These are phyloP conservation scores for Talaromyces proteolyticus DNA, from an alignment of 495 filamentous ascomycete species.

Conservation along the genomic window DNA sequence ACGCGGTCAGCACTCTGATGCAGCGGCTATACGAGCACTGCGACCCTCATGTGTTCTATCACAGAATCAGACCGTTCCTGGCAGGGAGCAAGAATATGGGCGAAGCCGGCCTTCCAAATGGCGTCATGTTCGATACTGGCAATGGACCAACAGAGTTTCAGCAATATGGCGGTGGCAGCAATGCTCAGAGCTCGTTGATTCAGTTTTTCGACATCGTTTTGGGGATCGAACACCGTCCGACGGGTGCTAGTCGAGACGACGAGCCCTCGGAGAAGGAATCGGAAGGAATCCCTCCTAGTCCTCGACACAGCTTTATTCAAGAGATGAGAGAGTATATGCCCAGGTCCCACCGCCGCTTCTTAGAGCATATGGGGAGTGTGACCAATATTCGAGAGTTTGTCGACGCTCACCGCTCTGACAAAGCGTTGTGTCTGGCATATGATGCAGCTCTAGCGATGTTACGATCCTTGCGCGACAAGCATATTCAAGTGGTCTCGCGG, in stretches of 20 bases:
- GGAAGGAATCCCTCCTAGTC: conserved; percentile 47
- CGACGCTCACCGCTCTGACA: conserved; percentile 53
- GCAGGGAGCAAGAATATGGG: conserved; percentile 97
- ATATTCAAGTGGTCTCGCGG: conserved; percentile 92
- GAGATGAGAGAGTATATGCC: conserved; percentile 99
- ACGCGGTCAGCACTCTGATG: conserved; percentile 70
- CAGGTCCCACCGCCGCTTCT: conserved; percentile 81
- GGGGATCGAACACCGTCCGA: conserved; percentile 86
- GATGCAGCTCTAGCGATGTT: conserved; percentile 91
- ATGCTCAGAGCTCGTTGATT: conserved; percentile 90
- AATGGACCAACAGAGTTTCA: conserved; percentile 58
- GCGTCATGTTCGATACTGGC: conserved; percentile 81
- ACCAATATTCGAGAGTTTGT: conserved; percentile 90
- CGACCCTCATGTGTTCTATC: conserved; percentile 89
- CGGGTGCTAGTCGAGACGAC: conserved; percentile 56
- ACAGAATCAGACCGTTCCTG: conserved; percentile 87
- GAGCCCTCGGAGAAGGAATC: conserved; percentile 21
- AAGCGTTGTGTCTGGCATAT: conserved; percentile 68
- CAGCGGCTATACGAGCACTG: conserved; percentile 88
- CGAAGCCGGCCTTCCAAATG: conserved; percentile 81
- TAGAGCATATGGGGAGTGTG: conserved; percentile 70
- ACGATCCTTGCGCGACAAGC: conserved; percentile 83
- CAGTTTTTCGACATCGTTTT: conserved; percentile 94
- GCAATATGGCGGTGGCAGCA: conserved; percentile 85
- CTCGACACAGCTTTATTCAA: conserved; percentile 83